phyloP scores from a whole-genome alignment of 176 grass and related monocot genomes.

The Triticum turgidum region DNA sequence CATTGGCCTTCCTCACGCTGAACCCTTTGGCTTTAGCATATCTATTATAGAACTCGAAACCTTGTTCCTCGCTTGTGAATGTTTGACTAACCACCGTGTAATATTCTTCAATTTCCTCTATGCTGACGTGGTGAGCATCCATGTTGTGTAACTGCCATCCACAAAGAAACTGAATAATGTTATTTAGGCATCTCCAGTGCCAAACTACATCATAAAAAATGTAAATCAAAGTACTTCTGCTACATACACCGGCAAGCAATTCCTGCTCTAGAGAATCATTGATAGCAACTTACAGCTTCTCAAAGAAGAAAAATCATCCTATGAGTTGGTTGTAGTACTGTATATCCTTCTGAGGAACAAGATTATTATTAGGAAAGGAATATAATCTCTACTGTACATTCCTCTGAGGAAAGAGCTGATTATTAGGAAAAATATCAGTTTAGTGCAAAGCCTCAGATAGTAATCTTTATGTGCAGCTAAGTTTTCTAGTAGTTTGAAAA shows the following conservation, averaged over 20 bases:
- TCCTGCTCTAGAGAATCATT: conserved; percentile 62
- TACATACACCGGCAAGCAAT: conserved; percentile 85
- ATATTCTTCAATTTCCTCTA: too few species aligned
- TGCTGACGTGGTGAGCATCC: too few species aligned
- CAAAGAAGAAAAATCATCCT: conserved; percentile 12
- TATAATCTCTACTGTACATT: conserved; percentile 45
- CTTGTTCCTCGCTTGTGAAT: too few species aligned
- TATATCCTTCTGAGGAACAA: conserved; percentile 45
- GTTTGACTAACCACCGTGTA: too few species aligned
- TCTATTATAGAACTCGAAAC: too few species aligned
- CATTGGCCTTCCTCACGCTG: neutral
- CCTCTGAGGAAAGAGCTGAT: conserved; percentile 31
- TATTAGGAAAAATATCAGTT: conserved; percentile 6
- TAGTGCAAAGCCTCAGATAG: conserved; percentile 29
- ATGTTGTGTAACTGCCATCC: too few species aligned
- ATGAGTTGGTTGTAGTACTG: conserved; percentile 36
- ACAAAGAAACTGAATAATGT: too few species aligned
- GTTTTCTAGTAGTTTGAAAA: too few species aligned
- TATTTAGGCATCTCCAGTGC: neutral
- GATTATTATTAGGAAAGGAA: conserved; percentile 30
- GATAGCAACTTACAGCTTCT: conserved; percentile 22
- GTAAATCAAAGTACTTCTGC: too few species aligned
- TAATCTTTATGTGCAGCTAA: neutral
- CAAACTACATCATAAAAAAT: neutral
- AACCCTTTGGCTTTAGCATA: too few species aligned